Base-by-base conservation (phyloP, 1,284 basidiomycete genomes). In the Trichosporon coremiiforme region DNA sequence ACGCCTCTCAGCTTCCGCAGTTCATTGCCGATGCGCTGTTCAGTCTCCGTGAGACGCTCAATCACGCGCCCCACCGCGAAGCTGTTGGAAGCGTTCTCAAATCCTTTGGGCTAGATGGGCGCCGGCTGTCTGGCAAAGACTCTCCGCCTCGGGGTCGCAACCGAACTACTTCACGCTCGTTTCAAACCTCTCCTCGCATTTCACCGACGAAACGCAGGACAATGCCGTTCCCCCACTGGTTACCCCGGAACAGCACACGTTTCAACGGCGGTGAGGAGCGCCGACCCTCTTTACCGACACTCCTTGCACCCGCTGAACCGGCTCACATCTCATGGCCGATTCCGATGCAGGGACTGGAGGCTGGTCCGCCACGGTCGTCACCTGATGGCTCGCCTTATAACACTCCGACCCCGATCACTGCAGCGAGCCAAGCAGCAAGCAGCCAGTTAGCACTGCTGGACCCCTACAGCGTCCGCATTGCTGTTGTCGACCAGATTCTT, bases 271-370 rank as follows among this genome's bases (percentile, higher is more conserved):
- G 31, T 31, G 57, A 60, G 13, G 73, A 76, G 15, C 76, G 78
- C 2, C 68, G 78, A 6, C 79, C 79, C 0, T 77, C 76, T 17
- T 66, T 79, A 41, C 77, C 78, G 1, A 66, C 66, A n/a, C 65
- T 73, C 2, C 71, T 71, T 2, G 38, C 55, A n/a, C 50, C 62
- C 0, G 53, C 66, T 0, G 69, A 67, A 1, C 10, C 65, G 2
- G 7, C 53, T 6, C 31, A 36, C 2, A 67, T n/a, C 65, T 31
- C 38, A 2, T 68, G 67, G 67, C 65, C 67, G 6, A 38, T 36
- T 10, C 57, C 57, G 1, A 33, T 60, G 57, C 57, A 60, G 8
- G 57, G 57, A 5, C 31, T 17, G 4, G 29, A 29, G n/a, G 47
- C 20, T 5, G 17, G 31, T 7, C 15, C 31, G 13, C 13, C 17